Evolutionary conservation across 306 rosid species (phyloP), one percentile per base, ranked within the genome.

Genomic region (Lathyrus aphaca): DNA sequence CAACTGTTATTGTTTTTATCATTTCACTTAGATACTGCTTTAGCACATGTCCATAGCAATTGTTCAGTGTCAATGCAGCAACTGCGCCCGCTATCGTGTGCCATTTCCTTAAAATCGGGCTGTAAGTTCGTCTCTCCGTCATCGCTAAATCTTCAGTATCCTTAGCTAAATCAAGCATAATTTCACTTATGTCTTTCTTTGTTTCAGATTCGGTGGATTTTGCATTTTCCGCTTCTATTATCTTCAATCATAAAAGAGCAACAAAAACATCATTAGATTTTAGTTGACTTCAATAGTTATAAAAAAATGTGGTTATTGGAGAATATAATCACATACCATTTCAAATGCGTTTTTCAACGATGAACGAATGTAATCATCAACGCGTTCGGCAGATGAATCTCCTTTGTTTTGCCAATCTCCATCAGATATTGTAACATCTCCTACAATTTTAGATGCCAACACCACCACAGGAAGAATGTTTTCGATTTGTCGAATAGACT

Each of bases 41-140:
- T 68, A 90, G 66, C 57, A 86, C 85, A 44, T 68, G 73, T 5
- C 92, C 96, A 14, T 83, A 90, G 80, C 94, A 87, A 66, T 75
- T 84, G 73, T 90, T 94, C 32, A 94, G 74, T 1, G 91, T 94
- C 66, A 83, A 67, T 2, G 89, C 91, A 2, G 97, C 98, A 39
- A 90, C 83, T 13, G 89, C 97, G 2, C 79, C 88, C 1, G 97
- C 85, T 8, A 77, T 88, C 29, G 84, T 1, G 66, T 88, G 85
- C 97, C 98, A 94, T 87, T 79, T 90, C 81, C 81, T 90, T 3
- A 94, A 77, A 40, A 88, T 63, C 30, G 91, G 91, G 56, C 95
- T 90, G 55, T 82, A 94, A 69, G 59, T 60, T 45, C 81, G 83
- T 78, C 86, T 84, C 84, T 94, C 98, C 63, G 73, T 94, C 68